Evolutionary conservation across 306 rosid genomes (phyloP).

Genomic region (Acacia acuminata): DNA sequence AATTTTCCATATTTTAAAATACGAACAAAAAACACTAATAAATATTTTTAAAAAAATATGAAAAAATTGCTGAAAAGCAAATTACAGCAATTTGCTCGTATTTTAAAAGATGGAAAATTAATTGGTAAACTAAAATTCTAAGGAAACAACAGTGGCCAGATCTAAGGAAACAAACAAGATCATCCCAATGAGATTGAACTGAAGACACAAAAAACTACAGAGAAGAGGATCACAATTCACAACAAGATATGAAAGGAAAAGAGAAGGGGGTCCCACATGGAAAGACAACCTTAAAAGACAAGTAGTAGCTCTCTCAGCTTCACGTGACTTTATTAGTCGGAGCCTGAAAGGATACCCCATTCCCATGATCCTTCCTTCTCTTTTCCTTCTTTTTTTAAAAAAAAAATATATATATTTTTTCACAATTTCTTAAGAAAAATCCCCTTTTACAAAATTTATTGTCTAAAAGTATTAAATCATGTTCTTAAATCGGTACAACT

Average conservation of each 20-base stretch:
- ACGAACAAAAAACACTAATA: not conserved
- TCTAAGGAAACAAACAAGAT: not conserved
- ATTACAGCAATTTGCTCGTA: too few species aligned
- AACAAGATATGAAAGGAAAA: not conserved
- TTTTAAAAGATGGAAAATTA: too few species aligned
- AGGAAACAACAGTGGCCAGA: not conserved
- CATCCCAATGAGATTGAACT: not conserved
- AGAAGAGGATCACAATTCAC: not conserved
- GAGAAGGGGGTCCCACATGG: constrained; percentile 36
- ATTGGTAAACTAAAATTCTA: too few species aligned
- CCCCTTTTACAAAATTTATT: too few species aligned
- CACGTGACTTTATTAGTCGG: constrained; percentile 79
- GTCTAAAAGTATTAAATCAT: too few species aligned
- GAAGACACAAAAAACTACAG: not conserved
- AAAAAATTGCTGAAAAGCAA: too few species aligned
- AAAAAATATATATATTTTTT: not conserved
- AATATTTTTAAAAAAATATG: too few species aligned
- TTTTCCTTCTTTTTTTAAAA: not conserved
- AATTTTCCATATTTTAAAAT: not conserved
- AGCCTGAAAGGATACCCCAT: constrained; percentile 53
- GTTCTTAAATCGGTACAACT: too few species aligned
- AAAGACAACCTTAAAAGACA: constrained; percentile 49
- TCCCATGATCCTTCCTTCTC: constrained; percentile 52
- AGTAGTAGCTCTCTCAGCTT: constrained; percentile 45
- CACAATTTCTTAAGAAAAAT: too few species aligned